Percentiles rank a stretch among this genome's conserved stretches.
These are phyloP conservation scores for Favolaschia claudopus DNA, from an alignment of 768 basidiomycete genomes.

Conservation along the genomic window DNA sequence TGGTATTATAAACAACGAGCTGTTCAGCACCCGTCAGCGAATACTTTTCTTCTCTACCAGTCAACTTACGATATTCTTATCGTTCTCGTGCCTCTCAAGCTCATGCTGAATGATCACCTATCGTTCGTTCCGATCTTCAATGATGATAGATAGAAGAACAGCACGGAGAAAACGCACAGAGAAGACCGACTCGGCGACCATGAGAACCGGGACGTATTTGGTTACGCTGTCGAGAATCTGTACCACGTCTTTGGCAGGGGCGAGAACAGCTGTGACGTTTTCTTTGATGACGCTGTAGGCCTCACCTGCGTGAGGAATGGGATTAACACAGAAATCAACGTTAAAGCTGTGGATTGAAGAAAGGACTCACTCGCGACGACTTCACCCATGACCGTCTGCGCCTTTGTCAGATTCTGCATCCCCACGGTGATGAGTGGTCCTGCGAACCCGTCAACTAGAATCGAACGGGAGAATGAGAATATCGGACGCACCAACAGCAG, in stretches of 20 bases:
- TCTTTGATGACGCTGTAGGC: constrained; percentile 24
- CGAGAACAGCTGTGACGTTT: constrained; percentile 21
- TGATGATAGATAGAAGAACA: neutral
- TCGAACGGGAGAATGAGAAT: neutral
- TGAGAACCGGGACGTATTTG: constrained; percentile 23
- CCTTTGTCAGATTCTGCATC: constrained; percentile 25
- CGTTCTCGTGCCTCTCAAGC: constrained; percentile 27
- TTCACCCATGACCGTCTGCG: constrained; percentile 22
- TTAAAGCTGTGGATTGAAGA: neutral
- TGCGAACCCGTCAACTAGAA: neutral
- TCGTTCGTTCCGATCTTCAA: neutral
- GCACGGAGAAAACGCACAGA: constrained; percentile 7
- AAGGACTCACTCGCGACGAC: constrained; percentile 12
- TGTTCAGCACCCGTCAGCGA: neutral
- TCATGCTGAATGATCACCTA: constrained; percentile 31
- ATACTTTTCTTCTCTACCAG: neutral
- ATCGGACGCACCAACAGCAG: constrained; percentile 17
- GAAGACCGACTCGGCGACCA: constrained; percentile 22
- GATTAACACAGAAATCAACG: neutral
- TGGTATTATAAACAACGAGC: constrained; percentile 30
- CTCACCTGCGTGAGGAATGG: constrained; percentile 8
- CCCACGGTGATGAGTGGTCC: constrained; percentile 22
- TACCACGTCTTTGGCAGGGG: constrained; percentile 31
- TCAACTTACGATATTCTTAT: constrained; percentile 29
- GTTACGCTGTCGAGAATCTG: constrained; percentile 26